Base-by-base conservation (phyloP, 306 rosid species). In the Heteromeles arbutifolia region DNA sequence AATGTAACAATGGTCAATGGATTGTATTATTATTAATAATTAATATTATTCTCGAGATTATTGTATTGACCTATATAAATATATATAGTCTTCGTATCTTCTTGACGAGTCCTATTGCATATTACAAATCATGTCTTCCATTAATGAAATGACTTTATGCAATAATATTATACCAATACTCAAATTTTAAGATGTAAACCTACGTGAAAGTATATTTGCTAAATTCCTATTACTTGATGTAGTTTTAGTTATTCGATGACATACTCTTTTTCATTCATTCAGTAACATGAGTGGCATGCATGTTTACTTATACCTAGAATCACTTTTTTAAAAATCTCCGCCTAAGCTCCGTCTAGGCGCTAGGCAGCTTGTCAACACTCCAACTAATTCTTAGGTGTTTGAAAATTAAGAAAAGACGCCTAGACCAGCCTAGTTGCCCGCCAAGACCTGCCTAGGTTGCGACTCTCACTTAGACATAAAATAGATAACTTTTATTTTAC, bases 81-180 rank as follows among this genome's bases (percentile, higher is more conserved):
- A 4, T 24, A 44, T 56, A 56, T 56, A n/a, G 13, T 57, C 24
- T 57, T 57, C 63, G 24, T 65, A 19, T 64, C 9, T 10, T 56
- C 56, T 59, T 24, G 67, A 34, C 22, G 17, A 73, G 19, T 73
- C 72, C 74, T 43, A 50, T 57, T 41, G 39, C 65, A 43, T 63
- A 24, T 18, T 43, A 50, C 37, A 44, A 56, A 73, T 73, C 50
- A 39, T 79, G 69, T 31, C 78, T 73, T 77, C 82, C 74, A 72
- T 64, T 79, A 56, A 41, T 52, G 22, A 43, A 7, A 64, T 74
- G 56, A 19, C 34, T 43, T 73, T 4, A 26, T 45, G 50, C 67
- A n/a, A 29, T 57, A 56, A 56, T 48, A 48, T n/a, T 39, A 45
- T 9, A 73, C 78, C 68, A 66, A 44, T 21, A 50, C 29, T 34